A percentile compares a stretch with the other conserved stretches of the same genome.
Evolutionary conservation across 2,329 filamentous ascomycete genomes (phyloP).

Genomic region (Tolypocladium inflatum): DNA sequence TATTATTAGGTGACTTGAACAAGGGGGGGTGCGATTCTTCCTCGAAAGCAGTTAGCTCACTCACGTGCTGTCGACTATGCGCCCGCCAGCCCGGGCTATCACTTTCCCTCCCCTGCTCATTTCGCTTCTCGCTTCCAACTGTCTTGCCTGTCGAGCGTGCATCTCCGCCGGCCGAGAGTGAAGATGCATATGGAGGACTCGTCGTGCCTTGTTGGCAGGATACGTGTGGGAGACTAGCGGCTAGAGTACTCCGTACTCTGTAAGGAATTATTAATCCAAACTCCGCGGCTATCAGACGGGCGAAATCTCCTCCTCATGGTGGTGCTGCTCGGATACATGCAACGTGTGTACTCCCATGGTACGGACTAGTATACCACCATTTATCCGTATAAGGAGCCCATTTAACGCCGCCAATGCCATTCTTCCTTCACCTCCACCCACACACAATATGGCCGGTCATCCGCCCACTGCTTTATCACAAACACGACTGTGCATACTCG

Average conservation of each 20-base stretch:
- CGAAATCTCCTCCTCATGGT: not conserved
- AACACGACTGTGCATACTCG: not conserved
- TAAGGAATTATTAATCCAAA: too few species aligned
- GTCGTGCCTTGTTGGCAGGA: not conserved
- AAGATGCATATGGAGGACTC: not conserved
- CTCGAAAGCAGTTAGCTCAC: not conserved
- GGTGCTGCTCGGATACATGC: not conserved
- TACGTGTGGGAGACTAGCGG: too few species aligned
- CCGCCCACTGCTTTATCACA: not conserved
- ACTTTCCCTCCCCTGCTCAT: not conserved
- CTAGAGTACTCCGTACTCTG: too few species aligned
- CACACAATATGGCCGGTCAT: not conserved
- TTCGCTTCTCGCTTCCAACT: not conserved
- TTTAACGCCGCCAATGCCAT: not conserved
- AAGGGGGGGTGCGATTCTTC: not conserved
- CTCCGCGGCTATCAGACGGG: not conserved
- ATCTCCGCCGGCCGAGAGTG: not conserved
- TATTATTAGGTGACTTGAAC: not conserved
- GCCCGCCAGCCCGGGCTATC: not conserved
- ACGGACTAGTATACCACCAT: not conserved
- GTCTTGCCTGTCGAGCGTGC: not conserved
- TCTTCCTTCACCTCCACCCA: not conserved
- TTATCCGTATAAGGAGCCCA: not conserved
- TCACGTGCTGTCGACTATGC: slow-evolving; percentile 1
- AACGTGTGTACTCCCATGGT: not conserved